Evolutionary conservation across 2,329 filamentous ascomycete species (phyloP), one percentile per base, ranked within the genome.

Genomic region (Cytospora paraplurivora): DNA sequence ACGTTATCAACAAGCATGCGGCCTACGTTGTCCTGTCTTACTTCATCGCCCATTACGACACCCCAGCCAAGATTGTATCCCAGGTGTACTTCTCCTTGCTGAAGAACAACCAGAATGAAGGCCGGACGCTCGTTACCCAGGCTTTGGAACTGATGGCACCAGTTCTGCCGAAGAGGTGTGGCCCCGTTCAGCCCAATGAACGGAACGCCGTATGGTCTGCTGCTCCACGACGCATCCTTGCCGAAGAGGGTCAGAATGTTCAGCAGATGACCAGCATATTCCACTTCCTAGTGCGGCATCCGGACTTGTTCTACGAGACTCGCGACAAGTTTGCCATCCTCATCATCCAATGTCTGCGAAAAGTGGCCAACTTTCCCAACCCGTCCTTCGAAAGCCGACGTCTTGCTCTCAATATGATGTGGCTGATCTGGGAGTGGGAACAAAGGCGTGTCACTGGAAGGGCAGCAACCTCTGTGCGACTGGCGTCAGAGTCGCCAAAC

Each of bases 1-100:
- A 99, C 75, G 91, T 97, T 63, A 97, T 99, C 79, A 99, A 98
- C 81, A 99, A 99, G 76, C 95, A 98, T 74, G 95, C 94, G 0
- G 93, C 95, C 3, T 99, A 99, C 71, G 94, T 97, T 6, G 87
- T 99, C 7, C 96, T 99, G 66, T 93, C 92, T 3, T 99, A 97
- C 76, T 99, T 99, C 78, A 97, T 99, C 70, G 92, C 92, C 0
- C 91, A 96, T 68, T 99, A 96, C 72, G 96, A 99, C 70, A 98
- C 95, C 0, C 96, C 95, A 0, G 85, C 91, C 13, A 99, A 98
- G 82, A 98, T 99, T 62, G 93, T 95, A 4, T 90, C 91, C 21
- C 94, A 98, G 74, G 93, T 99, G 27, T 99, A 99, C 73, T 88
- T 95, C 68, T 93, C 93, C 2, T 82, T 99, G 17, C 79, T 99